Percentiles rank a stretch among this genome's conserved stretches.
phyloP scores from a whole-genome alignment of 2,329 filamentous ascomycete genomes.

The Paramyrothecium roridum region DNA sequence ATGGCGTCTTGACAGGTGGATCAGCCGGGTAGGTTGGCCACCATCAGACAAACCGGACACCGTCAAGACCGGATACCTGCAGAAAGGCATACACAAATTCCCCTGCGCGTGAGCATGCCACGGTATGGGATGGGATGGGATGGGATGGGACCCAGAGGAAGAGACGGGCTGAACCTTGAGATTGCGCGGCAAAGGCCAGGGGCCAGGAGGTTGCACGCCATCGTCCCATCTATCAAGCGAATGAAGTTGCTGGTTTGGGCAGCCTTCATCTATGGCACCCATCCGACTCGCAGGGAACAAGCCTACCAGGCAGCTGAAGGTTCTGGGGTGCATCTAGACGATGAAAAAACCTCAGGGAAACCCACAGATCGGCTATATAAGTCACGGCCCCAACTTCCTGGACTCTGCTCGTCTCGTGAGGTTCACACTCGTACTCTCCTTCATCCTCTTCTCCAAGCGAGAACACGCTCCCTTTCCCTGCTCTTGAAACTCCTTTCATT shows the following conservation, averaged over 20 bases:
- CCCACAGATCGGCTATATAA: not conserved
- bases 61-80: not conserved
- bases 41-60: not conserved
- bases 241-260: too few species aligned
- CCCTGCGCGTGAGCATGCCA: not conserved
- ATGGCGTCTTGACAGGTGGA: too few species aligned
- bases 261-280: not conserved
- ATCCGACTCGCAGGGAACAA: not conserved
- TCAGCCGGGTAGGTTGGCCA: not conserved
- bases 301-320: not conserved
- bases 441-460: not conserved
- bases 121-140: not conserved
- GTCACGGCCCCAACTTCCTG: too few species aligned
- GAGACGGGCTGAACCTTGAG: not conserved
- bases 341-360: not conserved
- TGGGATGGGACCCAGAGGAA: not conserved
- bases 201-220: not conserved
- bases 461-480: not conserved
- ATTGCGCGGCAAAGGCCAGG: not conserved
- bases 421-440: not conserved
- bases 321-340: not conserved
- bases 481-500: not conserved
- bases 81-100: not conserved
- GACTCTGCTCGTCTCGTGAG: too few species aligned
- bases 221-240: not conserved